Base-by-base conservation (phyloP, 306 rosid species). In the Elaeagnus macrophylla region DNA sequence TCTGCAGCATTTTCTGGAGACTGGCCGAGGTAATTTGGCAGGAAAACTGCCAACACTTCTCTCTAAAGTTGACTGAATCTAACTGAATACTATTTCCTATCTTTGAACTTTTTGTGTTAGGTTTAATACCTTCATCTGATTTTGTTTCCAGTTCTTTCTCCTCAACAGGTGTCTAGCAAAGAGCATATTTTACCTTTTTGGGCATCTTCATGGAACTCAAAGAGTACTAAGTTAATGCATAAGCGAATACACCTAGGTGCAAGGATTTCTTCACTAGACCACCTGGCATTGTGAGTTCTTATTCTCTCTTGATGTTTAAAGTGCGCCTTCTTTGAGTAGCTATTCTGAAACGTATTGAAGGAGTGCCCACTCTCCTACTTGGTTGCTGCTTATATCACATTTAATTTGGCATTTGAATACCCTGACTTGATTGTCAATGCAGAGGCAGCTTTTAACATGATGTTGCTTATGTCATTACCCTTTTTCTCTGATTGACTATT, bases 91-190 rank as follows among this genome's bases (percentile, higher is more conserved):
- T 37, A 3, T 14, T 12, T 37, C 37, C 59, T 35, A 32, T 8
- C 5, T 41, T 41, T 67, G 14, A 59, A 46, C 44, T n/a, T 9
- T 39, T 69, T 70, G 16, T 20, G 48, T 48, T 41, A 50, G 53
- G 65, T 59, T 75, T 73, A 59, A 57, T 72, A 54, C 78, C 39
- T 54, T 60, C 58, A 67, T 74, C 83, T 79, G 74, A 76, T 46
- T 64, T 48, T 74, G 64, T 82, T 76, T 65, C 77, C 97, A 86
- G 95, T 86, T 79, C 83, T 83, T 74, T 74, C 91, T 25, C 94
- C 94, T 62, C 64, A 78, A 72, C 88, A 83, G 82, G 94, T 90
- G 63, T 86, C 95, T 54, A 68, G 71, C 50, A 65, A 58, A 81
- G 97, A 90, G 77, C 83, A 79, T 68, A 66, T 90, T 71, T 78